Evolutionary conservation across 2,329 filamentous ascomycete species (phyloP).

Genomic region (Plenodomus biglobosus): DNA sequence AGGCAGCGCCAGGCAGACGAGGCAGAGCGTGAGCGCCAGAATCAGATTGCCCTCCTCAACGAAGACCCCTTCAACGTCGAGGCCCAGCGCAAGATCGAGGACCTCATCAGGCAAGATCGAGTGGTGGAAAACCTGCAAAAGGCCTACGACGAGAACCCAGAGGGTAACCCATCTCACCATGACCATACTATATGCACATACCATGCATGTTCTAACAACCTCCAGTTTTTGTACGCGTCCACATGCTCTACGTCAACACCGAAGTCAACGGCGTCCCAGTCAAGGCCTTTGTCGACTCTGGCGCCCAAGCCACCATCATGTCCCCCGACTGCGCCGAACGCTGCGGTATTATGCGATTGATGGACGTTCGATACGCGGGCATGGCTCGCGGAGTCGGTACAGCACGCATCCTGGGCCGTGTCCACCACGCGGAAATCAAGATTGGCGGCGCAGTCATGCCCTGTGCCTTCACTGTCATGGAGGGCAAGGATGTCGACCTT

Average conservation of each 20-base stretch:
- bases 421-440: slow-evolving; percentile 93
- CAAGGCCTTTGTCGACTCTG: slow-evolving; percentile 96
- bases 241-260: slow-evolving; percentile 94
- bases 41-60: slow-evolving; percentile 82
- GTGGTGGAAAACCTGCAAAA: slow-evolving; percentile 96
- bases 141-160: slow-evolving; percentile 95
- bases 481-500: slow-evolving; percentile 93
- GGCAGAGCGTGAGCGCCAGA: slow-evolving; percentile 73
- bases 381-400: slow-evolving; percentile 93
- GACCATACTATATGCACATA: no score
- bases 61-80: slow-evolving; percentile 93
- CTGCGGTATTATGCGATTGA: slow-evolving; percentile 93
- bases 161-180: slow-evolving; percentile 62
- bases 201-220: slow-evolving; percentile 15
- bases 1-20: slow-evolving; percentile 71
- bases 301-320: slow-evolving; percentile 98
- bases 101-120: slow-evolving; percentile 92
- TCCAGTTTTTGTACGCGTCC: slow-evolving; percentile 86
- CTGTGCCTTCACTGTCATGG: slow-evolving; percentile 99
- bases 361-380: slow-evolving; percentile 89
- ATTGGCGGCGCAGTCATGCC: slow-evolving; percentile 85
- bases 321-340: slow-evolving; percentile 87
- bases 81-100: slow-evolving; percentile 87
- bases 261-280: slow-evolving; percentile 91
- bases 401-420: slow-evolving; percentile 88